A percentile compares a stretch with the other conserved stretches of the same genome.
Evolutionary conservation across 2,329 filamentous ascomycete species (phyloP).

Genomic region (Cytospora mali): DNA sequence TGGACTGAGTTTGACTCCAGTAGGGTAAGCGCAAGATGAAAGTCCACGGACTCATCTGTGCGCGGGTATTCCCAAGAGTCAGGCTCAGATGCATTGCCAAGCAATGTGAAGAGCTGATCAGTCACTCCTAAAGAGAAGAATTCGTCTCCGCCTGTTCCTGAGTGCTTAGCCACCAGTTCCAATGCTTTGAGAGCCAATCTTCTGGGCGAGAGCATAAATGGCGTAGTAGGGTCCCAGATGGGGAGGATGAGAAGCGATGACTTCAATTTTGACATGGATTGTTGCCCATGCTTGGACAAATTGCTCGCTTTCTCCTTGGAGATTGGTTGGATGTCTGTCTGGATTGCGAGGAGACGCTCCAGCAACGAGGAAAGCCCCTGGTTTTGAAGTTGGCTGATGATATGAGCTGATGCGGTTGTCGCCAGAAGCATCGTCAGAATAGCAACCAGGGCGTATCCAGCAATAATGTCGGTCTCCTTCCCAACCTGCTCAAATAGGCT

Average conservation of each 20-base stretch:
- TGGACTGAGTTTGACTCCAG: conserved; percentile 58
- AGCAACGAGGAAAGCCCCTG: conserved; percentile 60
- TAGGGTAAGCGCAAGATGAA: conserved; percentile 49
- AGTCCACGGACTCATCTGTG: conserved; percentile 41
- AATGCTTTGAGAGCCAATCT: conserved; percentile 65
- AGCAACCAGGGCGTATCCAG: conserved; percentile 65
- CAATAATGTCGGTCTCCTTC: conserved; percentile 61
- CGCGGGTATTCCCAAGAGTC: conserved; percentile 42
- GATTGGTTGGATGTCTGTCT: conserved; percentile 61
- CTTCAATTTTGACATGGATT: conserved; percentile 58
- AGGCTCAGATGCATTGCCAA: conserved; percentile 40
- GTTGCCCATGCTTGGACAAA: conserved; percentile 66
- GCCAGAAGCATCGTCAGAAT: conserved; percentile 65
- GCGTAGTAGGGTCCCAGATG: conserved; percentile 61
- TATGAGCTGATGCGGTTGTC: conserved; percentile 61
- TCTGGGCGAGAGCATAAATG: conserved; percentile 60
- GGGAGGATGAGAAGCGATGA: conserved; percentile 52
- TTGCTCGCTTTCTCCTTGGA: conserved; percentile 68
- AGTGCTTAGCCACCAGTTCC: conserved; percentile 57
- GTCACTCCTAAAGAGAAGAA: conserved; percentile 54
- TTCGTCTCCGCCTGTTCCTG: conserved; percentile 51
- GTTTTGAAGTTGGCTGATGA: conserved; percentile 58
- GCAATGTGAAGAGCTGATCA: conserved; percentile 51
- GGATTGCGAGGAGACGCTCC: conserved; percentile 53
- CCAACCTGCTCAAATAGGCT: conserved; percentile 66